Conservation (phyloP, 2,329 filamentous ascomycete species). For the Akanthomyces lecanii region DNA sequence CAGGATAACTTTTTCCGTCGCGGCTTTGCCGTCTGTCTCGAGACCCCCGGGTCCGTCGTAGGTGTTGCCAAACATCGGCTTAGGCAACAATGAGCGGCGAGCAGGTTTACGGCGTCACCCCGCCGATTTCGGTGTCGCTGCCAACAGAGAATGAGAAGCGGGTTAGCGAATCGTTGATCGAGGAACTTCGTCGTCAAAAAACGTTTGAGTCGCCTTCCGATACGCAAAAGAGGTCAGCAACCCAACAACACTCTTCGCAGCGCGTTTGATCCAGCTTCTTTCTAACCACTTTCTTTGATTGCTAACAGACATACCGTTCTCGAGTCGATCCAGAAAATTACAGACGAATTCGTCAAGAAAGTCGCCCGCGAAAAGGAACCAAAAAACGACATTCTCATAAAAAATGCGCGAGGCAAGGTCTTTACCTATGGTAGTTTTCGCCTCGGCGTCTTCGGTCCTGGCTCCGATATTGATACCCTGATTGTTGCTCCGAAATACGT, state of each 20-base stretch:
- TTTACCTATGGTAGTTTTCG: constrained; percentile 97
- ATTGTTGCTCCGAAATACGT: constrained; percentile 90
- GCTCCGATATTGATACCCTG: constrained; percentile 96
- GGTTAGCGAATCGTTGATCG: constrained; percentile 72
- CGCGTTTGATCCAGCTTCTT: neutral
- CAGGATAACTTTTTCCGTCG: constrained; percentile 1
- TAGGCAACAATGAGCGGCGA: constrained; percentile 33
- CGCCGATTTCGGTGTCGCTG: constrained; percentile 71
- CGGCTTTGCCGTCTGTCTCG: neutral
- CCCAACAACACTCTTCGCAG: neutral
- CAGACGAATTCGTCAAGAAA: constrained; percentile 79
- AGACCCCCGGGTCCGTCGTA: neutral
- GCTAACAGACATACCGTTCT: constrained; percentile 63
- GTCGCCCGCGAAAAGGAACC: constrained; percentile 70
- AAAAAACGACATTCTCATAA: constrained; percentile 70
- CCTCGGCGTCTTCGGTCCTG: constrained; percentile 87
- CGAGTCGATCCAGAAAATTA: constrained; percentile 70
- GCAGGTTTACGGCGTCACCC: constrained; percentile 64
- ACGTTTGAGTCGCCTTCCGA: constrained; percentile 85
- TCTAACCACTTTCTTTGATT: neutral
- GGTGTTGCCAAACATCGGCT: constrained; percentile 4
- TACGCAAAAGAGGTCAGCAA: constrained; percentile 69
- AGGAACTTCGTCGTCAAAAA: constrained; percentile 82
- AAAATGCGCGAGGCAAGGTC: constrained; percentile 83
- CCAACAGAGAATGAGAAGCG: constrained; percentile 75